A percentile compares a stretch with the other conserved stretches of the same genome.
Evolutionary conservation across 164 flowering plant species (phyloP).

Genomic region (Berberis vulgaris): DNA sequence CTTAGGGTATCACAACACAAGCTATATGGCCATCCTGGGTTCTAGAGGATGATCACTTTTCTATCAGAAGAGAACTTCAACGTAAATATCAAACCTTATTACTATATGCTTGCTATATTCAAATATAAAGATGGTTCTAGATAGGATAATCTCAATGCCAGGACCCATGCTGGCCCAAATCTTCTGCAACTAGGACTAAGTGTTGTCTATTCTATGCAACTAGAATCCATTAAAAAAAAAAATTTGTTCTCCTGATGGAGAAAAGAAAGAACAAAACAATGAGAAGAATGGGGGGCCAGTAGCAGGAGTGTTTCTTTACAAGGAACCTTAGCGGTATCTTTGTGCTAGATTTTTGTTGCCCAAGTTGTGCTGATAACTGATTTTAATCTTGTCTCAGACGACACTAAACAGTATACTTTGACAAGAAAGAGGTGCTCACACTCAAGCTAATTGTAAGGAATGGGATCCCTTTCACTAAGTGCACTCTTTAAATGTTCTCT

Average conservation of each 20-base stretch:
- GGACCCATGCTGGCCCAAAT: not conserved
- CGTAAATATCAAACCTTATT: too few relatives aligned
- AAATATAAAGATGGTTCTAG: not conserved
- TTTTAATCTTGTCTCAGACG: not conserved
- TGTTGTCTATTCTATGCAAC: not conserved
- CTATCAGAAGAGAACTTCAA: too few relatives aligned
- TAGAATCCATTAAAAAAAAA: not conserved
- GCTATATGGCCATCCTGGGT: too few relatives aligned
- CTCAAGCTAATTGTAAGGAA: not conserved
- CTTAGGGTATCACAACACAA: too few relatives aligned
- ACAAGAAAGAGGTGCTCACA: not conserved
- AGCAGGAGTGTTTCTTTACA: not conserved
- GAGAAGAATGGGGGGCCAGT: not conserved
- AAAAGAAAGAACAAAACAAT: not conserved
- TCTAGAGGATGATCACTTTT: too few relatives aligned
- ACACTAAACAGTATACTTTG: not conserved
- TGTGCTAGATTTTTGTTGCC: not conserved
- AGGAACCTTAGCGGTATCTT: not conserved
- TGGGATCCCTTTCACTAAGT: not conserved
- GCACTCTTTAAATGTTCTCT: not conserved
- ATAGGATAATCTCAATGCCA: not conserved
- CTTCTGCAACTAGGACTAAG: not conserved
- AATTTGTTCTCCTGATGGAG: not conserved
- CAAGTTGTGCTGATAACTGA: not conserved
- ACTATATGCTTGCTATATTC: too few relatives aligned